Percentiles rank a stretch among this genome's conserved stretches.
These are phyloP conservation scores for Phytophthora fragariae DNA, from an alignment of 352 stramenopile genomes.

Conservation along the genomic window DNA sequence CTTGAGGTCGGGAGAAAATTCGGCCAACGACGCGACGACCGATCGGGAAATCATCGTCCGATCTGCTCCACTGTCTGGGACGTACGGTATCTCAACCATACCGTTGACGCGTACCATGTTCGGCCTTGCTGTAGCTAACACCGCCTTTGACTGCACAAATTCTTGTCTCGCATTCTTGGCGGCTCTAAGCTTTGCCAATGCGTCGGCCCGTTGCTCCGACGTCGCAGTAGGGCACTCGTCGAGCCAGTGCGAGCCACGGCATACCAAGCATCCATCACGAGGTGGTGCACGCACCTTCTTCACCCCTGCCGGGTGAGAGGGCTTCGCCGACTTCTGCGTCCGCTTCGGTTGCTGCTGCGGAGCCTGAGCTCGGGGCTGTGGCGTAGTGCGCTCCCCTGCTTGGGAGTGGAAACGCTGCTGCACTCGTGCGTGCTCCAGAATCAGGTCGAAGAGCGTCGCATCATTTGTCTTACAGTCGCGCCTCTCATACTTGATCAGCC, in stretches of 20 bases:
- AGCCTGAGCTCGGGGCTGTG: background rate
- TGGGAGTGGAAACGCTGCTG: too few relatives aligned
- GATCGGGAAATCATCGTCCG: background rate
- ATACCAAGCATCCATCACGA: conserved; percentile 5
- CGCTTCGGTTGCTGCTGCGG: background rate
- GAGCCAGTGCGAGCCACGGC: conserved; percentile 1
- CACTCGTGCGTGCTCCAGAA: conserved; percentile 1
- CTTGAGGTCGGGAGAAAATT: background rate
- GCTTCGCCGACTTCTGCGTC: background rate
- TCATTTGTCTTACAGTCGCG: conserved; percentile 19
- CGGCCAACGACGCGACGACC: background rate
- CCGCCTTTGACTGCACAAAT: conserved; percentile 3
- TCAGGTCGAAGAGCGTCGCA: conserved; percentile 3
- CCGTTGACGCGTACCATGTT: background rate
- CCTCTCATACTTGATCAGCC: conserved; percentile 1
- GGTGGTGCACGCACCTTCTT: background rate
- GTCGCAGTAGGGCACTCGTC: conserved; percentile 8
- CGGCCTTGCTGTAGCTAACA: background rate
- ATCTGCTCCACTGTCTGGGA: background rate
- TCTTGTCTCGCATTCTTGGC: background rate
- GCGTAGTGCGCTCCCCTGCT: background rate
- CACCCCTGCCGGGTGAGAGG: background rate
- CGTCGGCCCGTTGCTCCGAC: background rate
- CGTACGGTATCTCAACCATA: background rate
- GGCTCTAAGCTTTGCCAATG: background rate